Evolutionary conservation across 2,329 filamentous ascomycete species (phyloP), one percentile per base, ranked within the genome.

Genomic region (Colletotrichum sp.): DNA sequence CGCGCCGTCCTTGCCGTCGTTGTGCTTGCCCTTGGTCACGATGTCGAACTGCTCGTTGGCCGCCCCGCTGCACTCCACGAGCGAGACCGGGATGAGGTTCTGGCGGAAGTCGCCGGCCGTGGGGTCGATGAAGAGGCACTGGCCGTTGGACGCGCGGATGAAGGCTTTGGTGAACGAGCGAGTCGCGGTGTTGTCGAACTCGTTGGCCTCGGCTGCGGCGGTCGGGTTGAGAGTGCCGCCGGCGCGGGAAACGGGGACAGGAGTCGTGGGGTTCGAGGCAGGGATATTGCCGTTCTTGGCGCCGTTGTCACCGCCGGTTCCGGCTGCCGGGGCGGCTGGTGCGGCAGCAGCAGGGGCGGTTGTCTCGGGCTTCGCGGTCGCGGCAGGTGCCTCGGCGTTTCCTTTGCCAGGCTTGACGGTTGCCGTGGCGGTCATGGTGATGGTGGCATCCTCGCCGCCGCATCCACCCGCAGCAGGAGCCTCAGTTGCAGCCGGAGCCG

Each of bases 21-120:
- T 89, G 79, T 90, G 88, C 76, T 83, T 84, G 13, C 89, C 89
- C 16, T 84, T 81, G 4, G 87, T 89, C 70, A 90, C 84, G 58
- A 91, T 78, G 79, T 90, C 89, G 79, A 88, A 91, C 78, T 86
- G 87, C 80, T 90, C 86, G 66, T 87, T 87, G 5, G 84, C 81
- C 6, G 85, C 83, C 36, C 85, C 87, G 34, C 82, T 81, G 80
- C 89, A 91, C 32, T 81, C 80, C 10, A 86, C 85, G 12, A 89
- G 78, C 26, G 84, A 83, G 10, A 90, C 81, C 3, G 89, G 89
- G 66, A 90, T 89, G 62, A 90, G 82, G 77, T 91, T 91, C 80
- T 88, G 83, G 8, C 89, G 87, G 80, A 90, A 90, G 77, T 91
- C 89, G 43, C 89, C 89, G 1, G 88, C 88, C 2, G 87, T 87